phyloP scores from a whole-genome alignment of 768 basidiomycete species.

The Leucogyrophana mollusca region DNA sequence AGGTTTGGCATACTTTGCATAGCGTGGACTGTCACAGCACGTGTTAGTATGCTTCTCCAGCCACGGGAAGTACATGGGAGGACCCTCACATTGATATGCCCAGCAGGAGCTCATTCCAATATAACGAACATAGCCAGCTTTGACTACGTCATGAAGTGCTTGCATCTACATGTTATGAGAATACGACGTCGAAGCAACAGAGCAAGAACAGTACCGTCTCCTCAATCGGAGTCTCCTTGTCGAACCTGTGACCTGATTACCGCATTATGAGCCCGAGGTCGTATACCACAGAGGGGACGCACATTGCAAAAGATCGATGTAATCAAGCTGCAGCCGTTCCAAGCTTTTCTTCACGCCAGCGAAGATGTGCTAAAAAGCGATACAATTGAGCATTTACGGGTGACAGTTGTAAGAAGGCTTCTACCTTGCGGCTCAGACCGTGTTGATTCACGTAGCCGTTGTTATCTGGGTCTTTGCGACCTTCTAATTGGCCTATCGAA shows the following conservation, averaged over 20 bases:
- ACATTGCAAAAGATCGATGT: slow-evolving; percentile 60
- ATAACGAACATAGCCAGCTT: slow-evolving; percentile 47
- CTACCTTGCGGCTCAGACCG: slow-evolving; percentile 44
- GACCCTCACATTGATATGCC: slow-evolving; percentile 36
- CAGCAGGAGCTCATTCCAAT: slow-evolving; percentile 44
- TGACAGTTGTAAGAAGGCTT: too few species aligned
- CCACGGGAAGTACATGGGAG: not conserved
- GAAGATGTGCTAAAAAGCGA: slow-evolving; percentile 47
- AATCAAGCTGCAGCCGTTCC: slow-evolving; percentile 44
- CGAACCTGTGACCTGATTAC: slow-evolving; percentile 44
- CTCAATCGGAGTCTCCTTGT: slow-evolving; percentile 48
- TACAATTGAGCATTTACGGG: too few species aligned
- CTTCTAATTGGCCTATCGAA: slow-evolving; percentile 6
- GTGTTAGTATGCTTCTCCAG: slow-evolving; percentile 4
- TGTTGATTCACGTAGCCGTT: slow-evolving; percentile 48
- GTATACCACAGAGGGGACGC: slow-evolving; percentile 2
- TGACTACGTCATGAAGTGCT: slow-evolving; percentile 50
- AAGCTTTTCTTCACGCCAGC: slow-evolving; percentile 46
- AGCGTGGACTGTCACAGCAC: slow-evolving; percentile 28
- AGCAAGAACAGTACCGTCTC: slow-evolving; percentile 31
- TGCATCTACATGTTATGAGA: slow-evolving; percentile 32
- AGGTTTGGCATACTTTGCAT: slow-evolving; percentile 34
- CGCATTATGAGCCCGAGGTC: not conserved
- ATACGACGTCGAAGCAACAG: not conserved
- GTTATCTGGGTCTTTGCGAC: slow-evolving; percentile 28